A percentile compares a stretch with the other conserved stretches of the same genome.
phyloP scores from a whole-genome alignment of 1,139 yeast genomes.

The Sugiyamaella pinicola region DNA sequence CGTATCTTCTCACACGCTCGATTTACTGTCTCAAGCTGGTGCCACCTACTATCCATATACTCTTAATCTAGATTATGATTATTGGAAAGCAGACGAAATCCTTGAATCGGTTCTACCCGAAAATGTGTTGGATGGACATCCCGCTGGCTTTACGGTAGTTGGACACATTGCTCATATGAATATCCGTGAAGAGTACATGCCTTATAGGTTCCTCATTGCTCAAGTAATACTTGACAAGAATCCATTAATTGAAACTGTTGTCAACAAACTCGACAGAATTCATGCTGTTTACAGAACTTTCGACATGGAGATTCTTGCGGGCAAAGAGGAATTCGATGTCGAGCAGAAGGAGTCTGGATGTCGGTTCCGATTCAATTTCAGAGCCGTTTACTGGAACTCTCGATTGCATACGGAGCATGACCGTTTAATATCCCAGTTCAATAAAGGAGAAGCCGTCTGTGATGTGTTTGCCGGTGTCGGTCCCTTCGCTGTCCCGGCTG shows the following conservation, averaged over 20 bases:
- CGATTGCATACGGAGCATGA: conserved; percentile 93
- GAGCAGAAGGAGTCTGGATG: conserved; percentile 91
- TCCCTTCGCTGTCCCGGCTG: conserved; percentile 97
- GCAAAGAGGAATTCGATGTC: conserved; percentile 66
- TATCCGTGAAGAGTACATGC: conserved; percentile 79
- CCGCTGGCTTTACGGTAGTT: conserved; percentile 88
- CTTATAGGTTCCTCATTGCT: conserved; percentile 79
- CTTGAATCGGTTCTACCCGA: conserved; percentile 76
- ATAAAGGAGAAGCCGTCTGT: conserved; percentile 67
- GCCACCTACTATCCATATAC: conserved; percentile 56
- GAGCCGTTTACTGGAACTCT: conserved; percentile 97
- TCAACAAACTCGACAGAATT: conserved; percentile 87
- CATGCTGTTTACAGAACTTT: conserved; percentile 89
- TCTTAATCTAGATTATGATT: conserved; percentile 65
- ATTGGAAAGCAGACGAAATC: conserved; percentile 92
- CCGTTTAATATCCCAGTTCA: conserved; percentile 64
- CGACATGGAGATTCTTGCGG: conserved; percentile 91
- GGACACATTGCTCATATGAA: conserved; percentile 97
- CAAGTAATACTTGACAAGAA: conserved; percentile 90
- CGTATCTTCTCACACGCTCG: conserved; percentile 49
- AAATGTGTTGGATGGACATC: conserved; percentile 67
- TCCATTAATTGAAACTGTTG: conserved; percentile 78
- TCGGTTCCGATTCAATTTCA: conserved; percentile 80
- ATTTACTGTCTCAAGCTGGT: conserved; percentile 51
- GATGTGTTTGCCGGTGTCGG: conserved; percentile 99